Percentiles rank a stretch among this genome's conserved stretches.
These are phyloP conservation scores for Hypoxylon sp. DNA, from an alignment of 2,329 filamentous ascomycete species.

Conservation along the genomic window DNA sequence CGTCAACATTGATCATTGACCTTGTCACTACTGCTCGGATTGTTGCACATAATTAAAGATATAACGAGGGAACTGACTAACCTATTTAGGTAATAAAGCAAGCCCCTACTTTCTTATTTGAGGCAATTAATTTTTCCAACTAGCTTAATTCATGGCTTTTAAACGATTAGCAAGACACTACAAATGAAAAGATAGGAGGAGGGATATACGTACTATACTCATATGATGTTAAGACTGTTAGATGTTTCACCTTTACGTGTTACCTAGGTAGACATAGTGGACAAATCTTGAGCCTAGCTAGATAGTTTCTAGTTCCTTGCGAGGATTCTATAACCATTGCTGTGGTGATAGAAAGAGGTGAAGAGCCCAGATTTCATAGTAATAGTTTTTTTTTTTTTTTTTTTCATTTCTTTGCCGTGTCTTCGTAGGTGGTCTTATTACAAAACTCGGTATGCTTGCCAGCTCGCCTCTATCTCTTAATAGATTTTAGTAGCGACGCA, in stretches of 20 bases:
- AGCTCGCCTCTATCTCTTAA: constrained; percentile 58
- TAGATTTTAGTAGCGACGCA: constrained; percentile 61
- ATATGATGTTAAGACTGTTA: no score
- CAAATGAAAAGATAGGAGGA: no score
- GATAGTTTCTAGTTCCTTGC: no score
- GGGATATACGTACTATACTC: no score
- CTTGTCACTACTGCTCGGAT: background rate
- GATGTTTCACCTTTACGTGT: no score
- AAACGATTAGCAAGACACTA: no score
- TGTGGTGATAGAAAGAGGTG: background rate
- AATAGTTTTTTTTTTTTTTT: no score
- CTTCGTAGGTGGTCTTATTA: background rate
- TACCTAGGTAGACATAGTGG: no score
- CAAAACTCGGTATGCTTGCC: background rate
- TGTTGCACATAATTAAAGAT: background rate
- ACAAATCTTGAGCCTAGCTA: no score
- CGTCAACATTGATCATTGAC: background rate
- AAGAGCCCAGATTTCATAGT: background rate
- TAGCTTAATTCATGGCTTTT: no score
- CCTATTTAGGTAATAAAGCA: background rate
- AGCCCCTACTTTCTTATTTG: background rate
- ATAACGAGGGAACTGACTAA: background rate
- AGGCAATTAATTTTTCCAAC: background rate
- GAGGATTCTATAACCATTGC: no score
- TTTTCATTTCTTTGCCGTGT: background rate